Evolutionary conservation across 495 filamentous ascomycete species (phyloP), one percentile per base, ranked within the genome.

Genomic region (Darksidea phi): DNA sequence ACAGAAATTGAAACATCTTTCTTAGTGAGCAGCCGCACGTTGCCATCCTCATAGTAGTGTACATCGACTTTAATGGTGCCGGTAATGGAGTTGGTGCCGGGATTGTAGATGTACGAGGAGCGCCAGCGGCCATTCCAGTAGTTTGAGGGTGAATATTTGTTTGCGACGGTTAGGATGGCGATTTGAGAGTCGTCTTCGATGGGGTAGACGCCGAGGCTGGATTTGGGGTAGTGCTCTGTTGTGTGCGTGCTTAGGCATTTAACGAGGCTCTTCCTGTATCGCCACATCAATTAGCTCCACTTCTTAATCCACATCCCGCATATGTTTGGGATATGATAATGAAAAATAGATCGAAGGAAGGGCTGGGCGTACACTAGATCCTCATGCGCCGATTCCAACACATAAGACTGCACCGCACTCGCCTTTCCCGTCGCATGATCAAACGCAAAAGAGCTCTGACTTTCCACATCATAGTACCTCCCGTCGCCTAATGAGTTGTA

Each of bases 21-120:
- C 66, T 79, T 85, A 12, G 92, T 96, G 60, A 89, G 80, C 43
- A 99, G 81, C 1, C 94, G 84, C 45, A 99, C 95, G 69, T 99
- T 99, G 41, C 95, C 95, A 75, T 99, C 95, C 76, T 99, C 95
- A 80, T 97, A 99, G 82, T 99, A 99, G 80, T 99, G 95, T 46
- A 99, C 93, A 70, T 94, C 89, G 32, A 91, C 87, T 65, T 88
- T 88, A 70, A 92, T 82, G 54, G 75, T 78, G 53, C 89, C 89
- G 11, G 80, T 78, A 12, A 92, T 76, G 46, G 73, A 80, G 71
- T 71, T 82, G 53, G 76, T 84, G 64, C 74, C 78, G 69, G 87
- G 87, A 61, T 80, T 78, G 75, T 88, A 87, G 72, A 87, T 82
- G 77, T 97, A 97, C 49, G 86, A 81, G 41, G 90, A 89, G 59